These are phyloP conservation scores for Eruca vesicaria DNA, from an alignment of 441 rosid species.

Conservation along the genomic window DNA sequence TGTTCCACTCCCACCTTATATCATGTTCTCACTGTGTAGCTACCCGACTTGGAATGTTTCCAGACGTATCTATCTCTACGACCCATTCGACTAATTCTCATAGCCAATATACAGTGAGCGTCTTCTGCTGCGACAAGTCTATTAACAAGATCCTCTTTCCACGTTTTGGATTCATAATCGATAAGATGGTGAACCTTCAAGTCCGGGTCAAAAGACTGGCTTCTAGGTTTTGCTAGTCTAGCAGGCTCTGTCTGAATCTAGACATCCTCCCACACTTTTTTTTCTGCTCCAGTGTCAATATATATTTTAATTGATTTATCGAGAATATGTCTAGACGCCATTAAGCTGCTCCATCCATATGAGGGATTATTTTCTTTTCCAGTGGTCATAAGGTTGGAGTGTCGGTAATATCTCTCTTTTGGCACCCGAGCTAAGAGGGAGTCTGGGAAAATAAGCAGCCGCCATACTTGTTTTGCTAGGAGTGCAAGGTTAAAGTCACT, in stretches of 20 bases:
- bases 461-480: neutral
- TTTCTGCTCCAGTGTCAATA: neutral
- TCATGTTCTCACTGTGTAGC: neutral
- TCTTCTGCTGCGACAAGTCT: neutral
- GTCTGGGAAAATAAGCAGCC: neutral
- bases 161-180: neutral
- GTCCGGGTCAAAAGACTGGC: neutral
- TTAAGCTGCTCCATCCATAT: neutral
- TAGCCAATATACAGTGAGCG: neutral
- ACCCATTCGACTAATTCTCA: neutral
- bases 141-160: neutral
- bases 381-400: neutral
- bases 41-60: neutral
- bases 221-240: neutral
- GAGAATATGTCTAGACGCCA: neutral
- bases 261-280: neutral
- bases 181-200: neutral
- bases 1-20: neutral
- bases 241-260: neutral
- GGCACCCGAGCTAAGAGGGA: neutral
- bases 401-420: neutral
- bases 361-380: neutral
- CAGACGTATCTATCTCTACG: neutral
- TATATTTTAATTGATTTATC: neutral
- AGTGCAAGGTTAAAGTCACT: neutral